phyloP scores from a whole-genome alignment of 495 filamentous ascomycete species.

The Cairneyella variabilis region DNA sequence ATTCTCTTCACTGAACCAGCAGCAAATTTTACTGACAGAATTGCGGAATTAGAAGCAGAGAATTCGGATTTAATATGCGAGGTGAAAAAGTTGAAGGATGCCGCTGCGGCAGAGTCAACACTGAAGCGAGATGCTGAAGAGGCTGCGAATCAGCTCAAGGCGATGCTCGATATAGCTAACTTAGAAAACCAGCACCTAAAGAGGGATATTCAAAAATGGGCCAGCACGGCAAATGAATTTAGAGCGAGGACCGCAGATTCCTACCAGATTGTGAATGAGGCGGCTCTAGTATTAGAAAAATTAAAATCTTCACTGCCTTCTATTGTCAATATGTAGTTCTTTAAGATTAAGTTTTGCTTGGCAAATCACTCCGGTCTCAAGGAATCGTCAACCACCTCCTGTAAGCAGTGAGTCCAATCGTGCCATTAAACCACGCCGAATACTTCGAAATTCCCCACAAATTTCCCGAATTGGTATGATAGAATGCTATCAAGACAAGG shows the following conservation, averaged over 20 bases:
- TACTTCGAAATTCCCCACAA: neutral
- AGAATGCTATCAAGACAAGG: slow-evolving; percentile 7
- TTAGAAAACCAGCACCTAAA: too few relatives aligned
- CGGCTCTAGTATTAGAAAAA: slow-evolving; percentile 8
- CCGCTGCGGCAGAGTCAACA: slow-evolving; percentile 12
- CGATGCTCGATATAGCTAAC: slow-evolving; percentile 11
- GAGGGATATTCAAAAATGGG: slow-evolving; percentile 10
- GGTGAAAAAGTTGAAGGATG: slow-evolving; percentile 14
- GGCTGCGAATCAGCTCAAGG: slow-evolving; percentile 8
- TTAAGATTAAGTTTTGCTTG: too few relatives aligned
- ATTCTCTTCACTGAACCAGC: slow-evolving; percentile 19
- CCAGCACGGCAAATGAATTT: slow-evolving; percentile 5
- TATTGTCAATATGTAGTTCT: too few relatives aligned
- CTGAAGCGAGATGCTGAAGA: slow-evolving; percentile 19
- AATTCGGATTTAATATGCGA: slow-evolving; percentile 15
- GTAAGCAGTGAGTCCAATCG: slow-evolving; percentile 1
- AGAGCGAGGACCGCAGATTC: slow-evolving; percentile 10
- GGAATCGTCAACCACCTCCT: too few relatives aligned
- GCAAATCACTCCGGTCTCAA: too few relatives aligned
- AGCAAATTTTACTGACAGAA: slow-evolving; percentile 22
- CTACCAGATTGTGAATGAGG: slow-evolving; percentile 6
- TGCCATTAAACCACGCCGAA: neutral
- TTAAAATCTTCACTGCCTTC: too few relatives aligned
- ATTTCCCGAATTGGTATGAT: neutral
- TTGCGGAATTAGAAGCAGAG: slow-evolving; percentile 21